Percentiles rank a stretch among this genome's conserved stretches.
These are phyloP conservation scores for Rhodotorula toruloides DNA, from an alignment of 768 basidiomycete species.

Conservation along the genomic window DNA sequence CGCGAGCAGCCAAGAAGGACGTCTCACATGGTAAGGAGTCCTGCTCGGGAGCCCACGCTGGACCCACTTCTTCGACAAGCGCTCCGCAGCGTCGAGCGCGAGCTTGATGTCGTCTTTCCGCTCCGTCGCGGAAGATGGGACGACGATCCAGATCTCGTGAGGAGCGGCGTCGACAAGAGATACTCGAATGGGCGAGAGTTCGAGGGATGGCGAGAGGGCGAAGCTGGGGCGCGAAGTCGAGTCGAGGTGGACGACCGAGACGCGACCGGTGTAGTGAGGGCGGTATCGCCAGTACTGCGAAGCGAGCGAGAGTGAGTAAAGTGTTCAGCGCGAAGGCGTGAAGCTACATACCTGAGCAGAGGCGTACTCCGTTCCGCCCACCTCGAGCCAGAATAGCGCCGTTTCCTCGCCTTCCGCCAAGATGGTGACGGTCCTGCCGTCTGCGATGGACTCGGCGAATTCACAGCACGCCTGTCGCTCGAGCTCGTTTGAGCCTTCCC, in stretches of 20 bases:
- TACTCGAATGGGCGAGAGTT: background rate
- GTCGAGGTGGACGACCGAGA: slow-evolving; percentile 1
- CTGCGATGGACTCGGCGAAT: slow-evolving; percentile 29
- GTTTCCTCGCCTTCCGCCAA: slow-evolving; percentile 24
- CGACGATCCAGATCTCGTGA: slow-evolving; percentile 22
- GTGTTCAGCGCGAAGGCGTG: too few species aligned
- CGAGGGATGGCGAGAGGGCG: background rate
- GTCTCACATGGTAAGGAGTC: slow-evolving; percentile 24
- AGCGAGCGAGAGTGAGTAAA: too few species aligned
- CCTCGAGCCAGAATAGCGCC: slow-evolving; percentile 15
- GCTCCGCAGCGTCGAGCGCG: slow-evolving; percentile 20
- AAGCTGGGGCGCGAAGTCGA: background rate
- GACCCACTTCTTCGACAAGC: slow-evolving; percentile 2
- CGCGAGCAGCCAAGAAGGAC: background rate
- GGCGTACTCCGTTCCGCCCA: slow-evolving; percentile 9
- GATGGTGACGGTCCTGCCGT: slow-evolving; percentile 11
- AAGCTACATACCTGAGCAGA: slow-evolving; percentile 18
- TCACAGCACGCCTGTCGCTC: slow-evolving; percentile 20
- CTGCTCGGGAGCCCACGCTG: slow-evolving; percentile 12
- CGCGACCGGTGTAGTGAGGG: background rate
- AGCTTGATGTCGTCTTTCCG: slow-evolving; percentile 1
- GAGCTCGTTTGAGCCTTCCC: slow-evolving; percentile 13
- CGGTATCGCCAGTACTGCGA: slow-evolving; percentile 21
- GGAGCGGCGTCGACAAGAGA: slow-evolving; percentile 24
- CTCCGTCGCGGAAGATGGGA: background rate